A percentile compares a stretch with the other conserved stretches of the same genome.
These are phyloP conservation scores for Ceratonia siliqua DNA, from an alignment of 306 rosid species.

Conservation along the genomic window DNA sequence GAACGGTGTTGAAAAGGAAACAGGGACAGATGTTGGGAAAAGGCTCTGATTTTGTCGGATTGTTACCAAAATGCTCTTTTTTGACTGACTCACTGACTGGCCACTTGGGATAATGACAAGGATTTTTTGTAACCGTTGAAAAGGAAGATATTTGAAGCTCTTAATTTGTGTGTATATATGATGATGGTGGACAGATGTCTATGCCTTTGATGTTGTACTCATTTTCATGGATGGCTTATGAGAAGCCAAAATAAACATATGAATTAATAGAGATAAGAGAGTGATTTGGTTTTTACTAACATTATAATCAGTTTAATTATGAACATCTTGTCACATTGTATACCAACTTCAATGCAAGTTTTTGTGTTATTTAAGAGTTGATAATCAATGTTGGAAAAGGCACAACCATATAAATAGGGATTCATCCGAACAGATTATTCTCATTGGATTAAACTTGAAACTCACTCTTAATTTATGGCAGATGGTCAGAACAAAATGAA, in stretches of 20 bases:
- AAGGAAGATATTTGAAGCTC: not conserved
- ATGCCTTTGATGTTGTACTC: not conserved
- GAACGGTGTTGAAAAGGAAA: constrained; percentile 59
- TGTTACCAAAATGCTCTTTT: constrained; percentile 57
- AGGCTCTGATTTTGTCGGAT: constrained; percentile 89
- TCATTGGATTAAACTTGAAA: not conserved
- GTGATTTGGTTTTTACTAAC: constrained; percentile 9
- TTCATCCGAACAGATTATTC: not conserved
- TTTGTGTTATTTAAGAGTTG: not conserved
- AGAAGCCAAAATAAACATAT: not conserved
- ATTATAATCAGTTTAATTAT: constrained; percentile 18
- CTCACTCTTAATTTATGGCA: not conserved
- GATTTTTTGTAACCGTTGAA: constrained; percentile 34
- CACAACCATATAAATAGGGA: constrained; percentile 14
- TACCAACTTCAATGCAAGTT: constrained; percentile 21
- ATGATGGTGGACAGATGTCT: not conserved
- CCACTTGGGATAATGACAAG: constrained; percentile 47
- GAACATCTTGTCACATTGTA: constrained; percentile 21
- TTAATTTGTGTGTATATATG: not conserved
- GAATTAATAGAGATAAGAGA: not conserved
- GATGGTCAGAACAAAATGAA: not conserved
- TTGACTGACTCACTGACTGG: constrained; percentile 54
- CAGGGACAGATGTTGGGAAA: constrained; percentile 81
- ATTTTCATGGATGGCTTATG: not conserved
- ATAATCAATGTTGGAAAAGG: constrained; percentile 32